These are phyloP conservation scores for Akebia trifoliata DNA, from an alignment of 164 flowering plant species.

Conservation along the genomic window DNA sequence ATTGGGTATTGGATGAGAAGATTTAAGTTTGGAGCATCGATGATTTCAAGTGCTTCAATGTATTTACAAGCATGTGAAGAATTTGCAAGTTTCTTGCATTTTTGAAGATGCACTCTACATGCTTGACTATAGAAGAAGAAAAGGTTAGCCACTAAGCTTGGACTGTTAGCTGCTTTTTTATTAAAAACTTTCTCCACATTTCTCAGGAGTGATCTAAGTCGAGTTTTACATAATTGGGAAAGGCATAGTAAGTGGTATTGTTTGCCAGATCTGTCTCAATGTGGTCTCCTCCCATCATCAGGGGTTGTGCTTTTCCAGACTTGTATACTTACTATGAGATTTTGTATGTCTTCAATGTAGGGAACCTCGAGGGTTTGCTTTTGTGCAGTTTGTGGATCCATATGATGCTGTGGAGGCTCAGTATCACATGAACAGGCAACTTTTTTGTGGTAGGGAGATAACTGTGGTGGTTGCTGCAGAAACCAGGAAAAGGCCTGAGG, in stretches of 20 bases:
- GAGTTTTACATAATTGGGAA: conserved; percentile 18
- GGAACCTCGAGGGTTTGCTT: conserved; percentile 90
- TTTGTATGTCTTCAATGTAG: conserved; percentile 29
- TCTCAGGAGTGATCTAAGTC: conserved; percentile 20
- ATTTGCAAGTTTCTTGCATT: too few relatives aligned
- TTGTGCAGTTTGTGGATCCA: conserved; percentile 87
- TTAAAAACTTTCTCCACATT: background rate
- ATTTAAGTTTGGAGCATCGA: too few relatives aligned
- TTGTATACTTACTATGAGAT: background rate
- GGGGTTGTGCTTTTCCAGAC: background rate
- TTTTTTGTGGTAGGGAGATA: conserved; percentile 72
- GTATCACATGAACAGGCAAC: conserved; percentile 70
- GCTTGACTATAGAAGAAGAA: too few relatives aligned
- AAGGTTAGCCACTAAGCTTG: too few relatives aligned
- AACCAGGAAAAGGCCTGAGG: conserved; percentile 82
- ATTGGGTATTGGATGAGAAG: too few relatives aligned
- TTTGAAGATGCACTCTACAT: too few relatives aligned
- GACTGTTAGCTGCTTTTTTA: too few relatives aligned
- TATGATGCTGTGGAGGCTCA: conserved; percentile 78
- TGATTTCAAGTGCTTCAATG: too few relatives aligned
- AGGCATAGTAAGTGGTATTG: conserved; percentile 19
- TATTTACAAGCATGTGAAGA: too few relatives aligned
- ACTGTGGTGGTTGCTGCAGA: conserved; percentile 83
- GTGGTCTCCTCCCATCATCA: background rate
- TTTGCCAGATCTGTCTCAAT: background rate